A percentile compares a stretch with the other conserved stretches of the same genome.
Evolutionary conservation across 2,329 filamentous ascomycete species (phyloP).

Genomic region (Exserohilum turcica): DNA sequence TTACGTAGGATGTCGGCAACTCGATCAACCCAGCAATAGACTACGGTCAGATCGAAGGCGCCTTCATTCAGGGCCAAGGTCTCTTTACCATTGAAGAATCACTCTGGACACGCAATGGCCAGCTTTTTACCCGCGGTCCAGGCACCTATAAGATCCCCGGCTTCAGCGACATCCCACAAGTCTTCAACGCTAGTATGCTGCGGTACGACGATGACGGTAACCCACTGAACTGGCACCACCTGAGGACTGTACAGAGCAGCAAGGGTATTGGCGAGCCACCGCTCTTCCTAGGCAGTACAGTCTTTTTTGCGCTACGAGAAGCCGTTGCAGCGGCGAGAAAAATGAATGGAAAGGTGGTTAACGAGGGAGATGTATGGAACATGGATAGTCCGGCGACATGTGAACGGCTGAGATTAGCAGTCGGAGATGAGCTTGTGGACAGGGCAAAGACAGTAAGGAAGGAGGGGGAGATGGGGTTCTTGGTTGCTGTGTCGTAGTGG

Average conservation of each 20-base stretch:
- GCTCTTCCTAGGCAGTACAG: slow-evolving; percentile 77
- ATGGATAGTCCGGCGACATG: slow-evolving; percentile 81
- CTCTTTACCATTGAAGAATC: slow-evolving; percentile 78
- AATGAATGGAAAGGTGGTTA: slow-evolving; percentile 43
- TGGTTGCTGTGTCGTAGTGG: slow-evolving; percentile 28
- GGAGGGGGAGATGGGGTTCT: slow-evolving; percentile 65
- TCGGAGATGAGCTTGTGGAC: slow-evolving; percentile 78
- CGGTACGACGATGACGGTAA: slow-evolving; percentile 63
- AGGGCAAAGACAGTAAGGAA: slow-evolving; percentile 68
- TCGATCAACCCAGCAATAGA: slow-evolving; percentile 79
- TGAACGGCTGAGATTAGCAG: slow-evolving; percentile 77
- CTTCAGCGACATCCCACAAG: slow-evolving; percentile 83
- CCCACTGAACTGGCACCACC: slow-evolving; percentile 74
- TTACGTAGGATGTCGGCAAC: slow-evolving; percentile 71
- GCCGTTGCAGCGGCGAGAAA: slow-evolving; percentile 74
- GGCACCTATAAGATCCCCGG: slow-evolving; percentile 86
- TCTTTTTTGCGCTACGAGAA: slow-evolving; percentile 87
- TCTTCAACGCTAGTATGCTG: slow-evolving; percentile 79
- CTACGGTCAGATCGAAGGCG: slow-evolving; percentile 82
- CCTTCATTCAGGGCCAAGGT: slow-evolving; percentile 78
- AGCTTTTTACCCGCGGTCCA: slow-evolving; percentile 66
- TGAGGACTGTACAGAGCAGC: slow-evolving; percentile 81
- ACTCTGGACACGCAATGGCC: slow-evolving; percentile 69
- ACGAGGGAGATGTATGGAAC: slow-evolving; percentile 57
- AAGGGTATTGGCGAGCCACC: slow-evolving; percentile 76